phyloP scores from a whole-genome alignment of 2,329 filamentous ascomycete species.

The Mycosphaerelloides madeirae region DNA sequence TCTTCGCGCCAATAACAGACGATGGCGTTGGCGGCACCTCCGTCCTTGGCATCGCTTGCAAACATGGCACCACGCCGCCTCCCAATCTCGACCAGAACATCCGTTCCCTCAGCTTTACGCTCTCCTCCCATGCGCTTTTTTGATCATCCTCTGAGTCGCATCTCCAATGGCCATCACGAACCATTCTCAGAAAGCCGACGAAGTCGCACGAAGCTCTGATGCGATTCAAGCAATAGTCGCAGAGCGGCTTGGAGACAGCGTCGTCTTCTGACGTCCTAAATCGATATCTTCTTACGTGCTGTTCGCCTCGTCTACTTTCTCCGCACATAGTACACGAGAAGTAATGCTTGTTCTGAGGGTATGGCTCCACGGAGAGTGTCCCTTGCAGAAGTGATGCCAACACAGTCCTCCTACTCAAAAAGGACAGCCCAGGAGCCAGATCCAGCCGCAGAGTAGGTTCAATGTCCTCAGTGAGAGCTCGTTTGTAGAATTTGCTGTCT shows the following conservation, averaged over 20 bases:
- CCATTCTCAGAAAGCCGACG: conserved; percentile 81
- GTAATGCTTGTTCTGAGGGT: conserved; percentile 52
- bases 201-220: conserved; percentile 89
- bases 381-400: conserved; percentile 79
- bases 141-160: conserved; percentile 78
- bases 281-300: conserved; percentile 73
- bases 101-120: conserved; percentile 78
- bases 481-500: conserved; percentile 92
- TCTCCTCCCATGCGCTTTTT: conserved; percentile 89
- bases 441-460: conserved; percentile 91
- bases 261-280: conserved; percentile 87
- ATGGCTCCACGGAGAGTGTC: conserved; percentile 82
- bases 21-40: conserved; percentile 11
- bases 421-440: conserved; percentile 82
- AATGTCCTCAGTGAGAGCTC: conserved; percentile 81
- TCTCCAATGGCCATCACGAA: conserved; percentile 88
- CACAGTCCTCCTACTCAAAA: conserved; percentile 83
- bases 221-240: conserved; percentile 77
- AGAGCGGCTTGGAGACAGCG: conserved; percentile 81
- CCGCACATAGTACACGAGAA: conserved; percentile 84
- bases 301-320: conserved; percentile 66
- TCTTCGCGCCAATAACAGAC: conserved; percentile 10
- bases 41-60: conserved; percentile 7
- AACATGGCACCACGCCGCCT: conserved; percentile 76
- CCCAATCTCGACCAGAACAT: conserved; percentile 97